A percentile compares a stretch with the other conserved stretches of the same genome.
Evolutionary conservation across 176 grass and related monocot genomes (phyloP).

Genomic region (Avena eriantha): DNA sequence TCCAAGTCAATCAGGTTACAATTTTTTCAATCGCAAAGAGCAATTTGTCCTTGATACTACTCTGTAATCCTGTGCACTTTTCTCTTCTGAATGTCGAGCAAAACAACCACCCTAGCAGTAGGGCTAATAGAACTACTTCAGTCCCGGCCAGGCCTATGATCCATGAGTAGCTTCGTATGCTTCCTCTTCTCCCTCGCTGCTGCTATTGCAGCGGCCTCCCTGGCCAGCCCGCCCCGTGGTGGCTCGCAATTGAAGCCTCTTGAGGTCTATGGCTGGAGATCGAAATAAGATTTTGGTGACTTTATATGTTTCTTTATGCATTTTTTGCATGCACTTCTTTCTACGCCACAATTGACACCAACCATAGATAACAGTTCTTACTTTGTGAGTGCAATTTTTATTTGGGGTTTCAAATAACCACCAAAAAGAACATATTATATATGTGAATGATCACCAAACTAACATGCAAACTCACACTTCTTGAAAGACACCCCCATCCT

Average conservation of each 20-base stretch:
- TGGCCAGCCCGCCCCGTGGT: too few species aligned
- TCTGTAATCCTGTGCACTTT: neutral
- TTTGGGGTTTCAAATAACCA: neutral
- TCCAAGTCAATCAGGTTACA: neutral
- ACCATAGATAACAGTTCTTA: neutral
- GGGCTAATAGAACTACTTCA: neutral
- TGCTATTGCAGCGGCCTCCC: too few species aligned
- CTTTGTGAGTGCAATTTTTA: neutral
- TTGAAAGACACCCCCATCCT: neutral
- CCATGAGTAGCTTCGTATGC: conserved; percentile 44
- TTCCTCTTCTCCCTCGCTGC: conserved; percentile 53
- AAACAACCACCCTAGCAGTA: too few species aligned
- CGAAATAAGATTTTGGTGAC: too few species aligned
- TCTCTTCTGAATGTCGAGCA: too few species aligned
- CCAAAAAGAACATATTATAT: neutral
- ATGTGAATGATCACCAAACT: neutral
- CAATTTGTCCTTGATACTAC: neutral
- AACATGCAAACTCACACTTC: neutral
- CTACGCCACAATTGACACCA: neutral
- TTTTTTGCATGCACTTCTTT: neutral
- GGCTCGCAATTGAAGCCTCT: too few species aligned
- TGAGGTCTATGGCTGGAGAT: too few species aligned
- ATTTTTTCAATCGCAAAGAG: neutral
- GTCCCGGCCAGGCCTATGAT: conserved; percentile 22
- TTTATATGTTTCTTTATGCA: neutral